phyloP scores from a whole-genome alignment of 768 basidiomycete species.

The Cyclocybe cylindracea region DNA sequence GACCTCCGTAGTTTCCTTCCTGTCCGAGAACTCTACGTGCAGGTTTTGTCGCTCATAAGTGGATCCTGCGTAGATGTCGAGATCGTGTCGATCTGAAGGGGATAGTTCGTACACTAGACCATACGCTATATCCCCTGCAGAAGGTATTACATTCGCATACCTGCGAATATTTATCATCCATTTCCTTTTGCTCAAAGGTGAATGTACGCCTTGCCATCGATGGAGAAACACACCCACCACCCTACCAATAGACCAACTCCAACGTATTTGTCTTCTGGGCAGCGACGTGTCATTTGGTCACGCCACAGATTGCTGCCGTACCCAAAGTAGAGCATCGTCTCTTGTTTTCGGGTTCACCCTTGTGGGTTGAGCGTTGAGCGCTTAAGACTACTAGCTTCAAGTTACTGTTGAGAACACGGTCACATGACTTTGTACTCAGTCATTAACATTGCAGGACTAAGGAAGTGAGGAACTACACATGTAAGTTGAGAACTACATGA shows the following conservation, averaged over 20 bases:
- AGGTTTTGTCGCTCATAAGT: constrained; percentile 38
- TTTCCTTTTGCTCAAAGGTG: constrained; percentile 32
- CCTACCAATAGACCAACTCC: constrained; percentile 40
- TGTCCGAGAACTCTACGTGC: constrained; percentile 23
- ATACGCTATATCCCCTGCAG: constrained; percentile 40
- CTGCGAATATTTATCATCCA: constrained; percentile 48
- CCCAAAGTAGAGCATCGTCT: constrained; percentile 38
- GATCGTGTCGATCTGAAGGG: constrained; percentile 36
- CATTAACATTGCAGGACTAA: no score
- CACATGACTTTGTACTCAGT: no score
- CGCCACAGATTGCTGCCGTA: constrained; percentile 55
- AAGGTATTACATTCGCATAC: constrained; percentile 46
- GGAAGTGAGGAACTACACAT: no score
- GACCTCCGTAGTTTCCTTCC: constrained; percentile 12
- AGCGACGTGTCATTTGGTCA: constrained; percentile 49
- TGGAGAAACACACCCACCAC: constrained; percentile 33
- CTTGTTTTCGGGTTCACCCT: constrained; percentile 15
- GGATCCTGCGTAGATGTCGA: constrained; percentile 43
- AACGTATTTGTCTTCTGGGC: constrained; percentile 41
- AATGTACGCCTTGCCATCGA: not conserved
- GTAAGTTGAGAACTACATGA: no score
- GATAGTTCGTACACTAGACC: constrained; percentile 44
- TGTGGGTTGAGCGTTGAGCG: constrained; percentile 1
- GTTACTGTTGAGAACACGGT: no score
- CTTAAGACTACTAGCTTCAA: not conserved